phyloP scores from a whole-genome alignment of 2,329 filamentous ascomycete species.

The Exophiala mesophila region DNA sequence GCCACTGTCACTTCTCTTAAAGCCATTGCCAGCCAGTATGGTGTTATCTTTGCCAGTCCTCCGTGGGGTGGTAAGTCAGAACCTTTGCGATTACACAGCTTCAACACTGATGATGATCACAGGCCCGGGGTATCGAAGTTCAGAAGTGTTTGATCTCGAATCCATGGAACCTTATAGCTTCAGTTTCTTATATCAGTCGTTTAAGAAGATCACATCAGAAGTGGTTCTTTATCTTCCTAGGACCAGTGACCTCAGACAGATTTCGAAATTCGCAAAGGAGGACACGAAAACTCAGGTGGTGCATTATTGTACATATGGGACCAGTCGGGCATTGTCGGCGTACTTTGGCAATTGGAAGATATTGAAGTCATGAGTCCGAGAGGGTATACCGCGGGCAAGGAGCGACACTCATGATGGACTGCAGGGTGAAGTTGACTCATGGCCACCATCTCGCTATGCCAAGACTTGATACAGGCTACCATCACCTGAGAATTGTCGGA shows the following conservation, averaged over 20 bases:
- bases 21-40: conserved; percentile 43
- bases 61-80: conserved; percentile 62
- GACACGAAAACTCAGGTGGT: conserved; percentile 63
- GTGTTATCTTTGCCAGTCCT: conserved; percentile 65
- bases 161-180: conserved; percentile 86
- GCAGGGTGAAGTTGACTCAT: too few species aligned
- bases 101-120: background rate
- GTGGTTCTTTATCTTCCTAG: conserved; percentile 78
- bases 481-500: too few species aligned
- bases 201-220: conserved; percentile 48
- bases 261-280: conserved; percentile 53
- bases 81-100: background rate
- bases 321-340: conserved; percentile 69
- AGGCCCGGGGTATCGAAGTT: conserved; percentile 60
- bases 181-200: conserved; percentile 57
- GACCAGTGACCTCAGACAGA: conserved; percentile 74
- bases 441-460: too few species aligned
- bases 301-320: conserved; percentile 88
- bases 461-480: too few species aligned
- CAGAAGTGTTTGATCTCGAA: conserved; percentile 72
- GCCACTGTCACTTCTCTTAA: conserved; percentile 38
- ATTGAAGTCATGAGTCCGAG: too few species aligned
- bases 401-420: too few species aligned
- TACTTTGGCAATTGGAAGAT: conserved; percentile 45
- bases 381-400: too few species aligned